Evolutionary conservation across 139 green algal genomes (phyloP), one percentile per base, ranked within the genome.

Genomic region (Limnomonas spitsbergensis): DNA sequence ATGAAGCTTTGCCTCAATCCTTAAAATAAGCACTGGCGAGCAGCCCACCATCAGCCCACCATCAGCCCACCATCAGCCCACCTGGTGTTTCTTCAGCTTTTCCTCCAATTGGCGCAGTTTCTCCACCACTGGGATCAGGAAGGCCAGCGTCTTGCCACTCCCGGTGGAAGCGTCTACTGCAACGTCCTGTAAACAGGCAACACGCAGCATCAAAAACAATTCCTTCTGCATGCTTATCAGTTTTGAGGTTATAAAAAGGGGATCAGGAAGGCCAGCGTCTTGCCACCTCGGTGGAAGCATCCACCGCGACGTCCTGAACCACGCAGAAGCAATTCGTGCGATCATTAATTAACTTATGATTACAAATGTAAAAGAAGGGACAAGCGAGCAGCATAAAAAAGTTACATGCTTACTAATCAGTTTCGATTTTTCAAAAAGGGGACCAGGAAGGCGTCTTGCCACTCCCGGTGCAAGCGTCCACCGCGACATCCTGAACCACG

Each of bases 101-200:
- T 92, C 78, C 14, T 94, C 83, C 29, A 95, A 66, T 0, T 75
- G 80, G 3, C 88, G 40, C 34, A 99, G 78, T 29, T 93, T 94
- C 75, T 99, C 95, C 4, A 97, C 80, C 0, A 98, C 79, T 2
- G 96, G 96, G 27, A 99, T 69, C 1, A 99, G 81, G 72, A 99
- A 99, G 0, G 96, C 95, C 4, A 99, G 86, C 0, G 96, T 99
- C 82, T 99, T 99, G 7, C 96, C 96, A 9, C 88, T 95, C n/a
- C 96, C 96, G 0, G 96, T 99, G 82, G 86, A 92, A 0, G 96
- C 96, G 34, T 99, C 95, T 20, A 99, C 96, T 3, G 90, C 88
- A 1, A 99, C 96, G 79, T 99, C 96, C 70, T 75, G 36, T 29
- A 75, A n/a, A n/a, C n/a, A n/a, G n/a, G n/a, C n/a, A n/a, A n/a